phyloP scores from a whole-genome alignment of 2,329 filamentous ascomycete species.

The Trichoderma oligosporum region DNA sequence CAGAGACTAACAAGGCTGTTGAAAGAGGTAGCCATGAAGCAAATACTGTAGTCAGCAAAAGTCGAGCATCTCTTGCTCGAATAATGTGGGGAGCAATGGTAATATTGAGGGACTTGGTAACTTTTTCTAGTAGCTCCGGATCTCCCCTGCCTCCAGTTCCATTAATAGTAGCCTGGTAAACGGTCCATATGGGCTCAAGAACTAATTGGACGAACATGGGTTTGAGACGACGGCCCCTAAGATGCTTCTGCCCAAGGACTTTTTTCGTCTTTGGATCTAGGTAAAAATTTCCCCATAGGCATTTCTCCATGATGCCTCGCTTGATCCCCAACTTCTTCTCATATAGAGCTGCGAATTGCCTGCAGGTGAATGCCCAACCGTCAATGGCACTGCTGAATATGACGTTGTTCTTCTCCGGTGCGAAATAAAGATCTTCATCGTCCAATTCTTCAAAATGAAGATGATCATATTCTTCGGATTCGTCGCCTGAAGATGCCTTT shows the following conservation, averaged over 20 bases:
- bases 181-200: slow-evolving; percentile 91
- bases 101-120: slow-evolving; percentile 85
- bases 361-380: slow-evolving; percentile 97
- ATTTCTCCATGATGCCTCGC: slow-evolving; percentile 79
- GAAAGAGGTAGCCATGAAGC: slow-evolving; percentile 88
- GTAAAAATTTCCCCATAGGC: slow-evolving; percentile 96
- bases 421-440: slow-evolving; percentile 96
- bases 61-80: slow-evolving; percentile 76
- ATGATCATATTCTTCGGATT: slow-evolving; percentile 45
- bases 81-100: slow-evolving; percentile 79
- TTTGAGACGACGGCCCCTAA: slow-evolving; percentile 87
- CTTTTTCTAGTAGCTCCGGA: slow-evolving; percentile 79
- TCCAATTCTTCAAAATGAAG: slow-evolving; percentile 82
- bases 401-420: slow-evolving; percentile 97
- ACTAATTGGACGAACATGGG: slow-evolving; percentile 98
- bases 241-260: slow-evolving; percentile 81
- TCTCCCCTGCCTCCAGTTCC: slow-evolving; percentile 81
- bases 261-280: slow-evolving; percentile 96
- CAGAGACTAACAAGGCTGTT: slow-evolving; percentile 86
- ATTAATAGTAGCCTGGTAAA: slow-evolving; percentile 85
- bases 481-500: slow-evolving; percentile 51
- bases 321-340: slow-evolving; percentile 98
- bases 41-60: slow-evolving; percentile 83
- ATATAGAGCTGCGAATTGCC: slow-evolving; percentile 89
- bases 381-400: slow-evolving; percentile 98